phyloP scores from a whole-genome alignment of 1,284 basidiomycete species.

The Schizophyllum amplum region DNA sequence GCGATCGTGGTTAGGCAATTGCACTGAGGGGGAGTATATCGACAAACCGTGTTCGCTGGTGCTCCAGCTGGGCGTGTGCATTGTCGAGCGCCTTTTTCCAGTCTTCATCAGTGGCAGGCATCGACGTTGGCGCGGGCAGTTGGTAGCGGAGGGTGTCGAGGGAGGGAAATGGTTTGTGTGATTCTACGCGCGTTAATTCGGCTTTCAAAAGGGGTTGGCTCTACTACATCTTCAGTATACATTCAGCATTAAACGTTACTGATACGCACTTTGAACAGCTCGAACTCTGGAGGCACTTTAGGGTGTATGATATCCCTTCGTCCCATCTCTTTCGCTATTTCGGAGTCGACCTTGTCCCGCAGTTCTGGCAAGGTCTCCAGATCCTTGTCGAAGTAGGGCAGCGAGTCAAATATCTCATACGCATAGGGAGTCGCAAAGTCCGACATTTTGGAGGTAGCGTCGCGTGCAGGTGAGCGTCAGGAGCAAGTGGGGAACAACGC shows the following conservation, averaged over 20 bases:
- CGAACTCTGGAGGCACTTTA: constrained; percentile 58
- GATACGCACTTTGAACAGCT: constrained; percentile 63
- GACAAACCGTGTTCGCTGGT: constrained; percentile 79
- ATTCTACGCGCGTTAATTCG: constrained; percentile 67
- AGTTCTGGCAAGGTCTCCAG: constrained; percentile 69
- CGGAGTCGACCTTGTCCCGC: constrained; percentile 64
- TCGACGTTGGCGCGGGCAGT: constrained; percentile 59
- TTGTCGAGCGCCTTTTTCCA: constrained; percentile 76
- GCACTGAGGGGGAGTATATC: constrained; percentile 2
- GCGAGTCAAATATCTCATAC: constrained; percentile 62
- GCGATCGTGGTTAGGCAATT: background rate
- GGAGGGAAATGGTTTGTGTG: constrained; percentile 59
- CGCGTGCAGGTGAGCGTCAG: background rate
- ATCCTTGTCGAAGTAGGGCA: constrained; percentile 94
- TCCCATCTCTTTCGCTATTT: constrained; percentile 61
- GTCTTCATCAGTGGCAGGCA: constrained; percentile 65
- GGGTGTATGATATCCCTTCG: constrained; percentile 53
- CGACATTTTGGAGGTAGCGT: background rate
- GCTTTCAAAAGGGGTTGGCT: constrained; percentile 59
- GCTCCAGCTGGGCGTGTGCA: constrained; percentile 82
- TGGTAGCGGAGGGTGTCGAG: constrained; percentile 81
- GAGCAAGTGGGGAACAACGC: background rate
- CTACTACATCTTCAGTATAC: constrained; percentile 26
- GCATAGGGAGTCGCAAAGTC: constrained; percentile 2
- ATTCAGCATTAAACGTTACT: constrained; percentile 5